Percentiles rank a stretch among this genome's conserved stretches.
Conservation (phyloP, 768 basidiomycete species). For the Naematelia encephala region DNA sequence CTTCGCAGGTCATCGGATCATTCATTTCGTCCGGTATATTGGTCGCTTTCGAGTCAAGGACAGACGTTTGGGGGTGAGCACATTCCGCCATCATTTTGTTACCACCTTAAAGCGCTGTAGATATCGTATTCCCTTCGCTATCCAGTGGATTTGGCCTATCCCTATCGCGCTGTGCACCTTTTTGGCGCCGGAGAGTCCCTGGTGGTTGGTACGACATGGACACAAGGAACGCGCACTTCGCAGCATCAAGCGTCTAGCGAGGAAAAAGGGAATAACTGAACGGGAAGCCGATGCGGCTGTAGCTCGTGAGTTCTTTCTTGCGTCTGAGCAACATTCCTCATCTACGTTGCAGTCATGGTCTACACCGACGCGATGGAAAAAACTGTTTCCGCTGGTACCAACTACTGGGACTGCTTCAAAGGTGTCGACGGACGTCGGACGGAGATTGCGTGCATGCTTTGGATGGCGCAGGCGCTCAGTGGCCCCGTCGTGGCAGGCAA, state of each 20-base stretch:
- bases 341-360: slow-evolving; percentile 7
- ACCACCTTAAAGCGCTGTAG: too few relatives aligned
- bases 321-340: too few relatives aligned
- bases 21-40: slow-evolving; percentile 40
- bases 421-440: slow-evolving; percentile 32
- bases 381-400: slow-evolving; percentile 18
- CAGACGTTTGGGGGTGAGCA: slow-evolving; percentile 30
- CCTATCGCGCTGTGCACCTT: neutral
- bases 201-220: slow-evolving; percentile 21
- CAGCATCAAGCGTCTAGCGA: slow-evolving; percentile 3
- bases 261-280: neutral
- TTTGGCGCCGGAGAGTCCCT: slow-evolving; percentile 34
- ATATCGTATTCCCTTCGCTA: slow-evolving; percentile 37
- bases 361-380: slow-evolving; percentile 30
- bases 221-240: slow-evolving; percentile 3
- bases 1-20: slow-evolving; percentile 43
- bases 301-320: neutral
- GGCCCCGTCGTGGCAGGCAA: neutral
- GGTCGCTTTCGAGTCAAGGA: slow-evolving; percentile 9
- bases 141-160: slow-evolving; percentile 20
- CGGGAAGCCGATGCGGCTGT: slow-evolving; percentile 4
- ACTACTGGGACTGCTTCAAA: slow-evolving; percentile 36
- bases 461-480: slow-evolving; percentile 1
- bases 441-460: slow-evolving; percentile 28
- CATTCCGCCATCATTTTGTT: too few relatives aligned